A percentile compares a stretch with the other conserved stretches of the same genome.
phyloP scores from a whole-genome alignment of 768 basidiomycete species.

The Mycena epipterygia region DNA sequence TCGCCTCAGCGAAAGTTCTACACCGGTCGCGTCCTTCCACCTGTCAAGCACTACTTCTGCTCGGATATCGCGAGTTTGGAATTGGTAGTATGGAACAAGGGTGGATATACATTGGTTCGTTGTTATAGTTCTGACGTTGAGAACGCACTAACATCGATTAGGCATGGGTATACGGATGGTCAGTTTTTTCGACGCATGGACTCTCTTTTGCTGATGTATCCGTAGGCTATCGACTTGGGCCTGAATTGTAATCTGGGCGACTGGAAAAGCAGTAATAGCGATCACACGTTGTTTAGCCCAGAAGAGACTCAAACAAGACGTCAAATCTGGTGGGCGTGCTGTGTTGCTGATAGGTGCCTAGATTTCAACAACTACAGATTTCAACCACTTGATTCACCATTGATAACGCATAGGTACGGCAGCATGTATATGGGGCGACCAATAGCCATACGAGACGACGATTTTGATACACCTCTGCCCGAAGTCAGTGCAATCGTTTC shows the following conservation, averaged over 20 bases:
- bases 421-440: conserved; percentile 86
- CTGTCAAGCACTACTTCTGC: conserved; percentile 83
- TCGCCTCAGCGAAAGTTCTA: conserved; percentile 68
- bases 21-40: conserved; percentile 80
- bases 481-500: conserved; percentile 54
- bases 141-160: conserved; percentile 34
- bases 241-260: conserved; percentile 83
- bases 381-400: not conserved
- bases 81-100: conserved; percentile 88
- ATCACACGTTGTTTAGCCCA: conserved; percentile 69
- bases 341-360: conserved; percentile 75
- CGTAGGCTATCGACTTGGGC: conserved; percentile 83
- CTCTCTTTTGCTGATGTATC: conserved; percentile 32
- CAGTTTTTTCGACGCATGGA: conserved; percentile 24
- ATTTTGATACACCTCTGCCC: conserved; percentile 78
- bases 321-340: conserved; percentile 87
- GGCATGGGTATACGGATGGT: conserved; percentile 87
- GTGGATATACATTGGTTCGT: conserved; percentile 83
- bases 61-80: conserved; percentile 89
- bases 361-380: conserved; percentile 29
- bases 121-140: conserved; percentile 9
- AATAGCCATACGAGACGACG: conserved; percentile 73
- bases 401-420: conserved; percentile 62
- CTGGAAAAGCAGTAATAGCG: conserved; percentile 70
- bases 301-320: conserved; percentile 80